A percentile compares a stretch with the other conserved stretches of the same genome.
Evolutionary conservation across 140 eudicot genomes (phyloP).

Genomic region (Stevia rebaudiana): DNA sequence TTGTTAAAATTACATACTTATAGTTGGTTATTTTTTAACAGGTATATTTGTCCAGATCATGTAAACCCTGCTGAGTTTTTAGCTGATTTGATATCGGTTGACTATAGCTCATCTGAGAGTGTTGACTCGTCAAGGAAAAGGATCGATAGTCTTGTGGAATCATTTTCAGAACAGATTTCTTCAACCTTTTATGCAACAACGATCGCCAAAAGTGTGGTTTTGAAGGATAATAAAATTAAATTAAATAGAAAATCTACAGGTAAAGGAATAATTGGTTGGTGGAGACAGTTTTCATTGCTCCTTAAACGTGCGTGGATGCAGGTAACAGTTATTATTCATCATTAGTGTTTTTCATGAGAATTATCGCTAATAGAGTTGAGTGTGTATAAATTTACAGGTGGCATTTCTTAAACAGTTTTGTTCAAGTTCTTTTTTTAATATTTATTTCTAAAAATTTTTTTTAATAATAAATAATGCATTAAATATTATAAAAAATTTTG

Average conservation of each 20-base stretch:
- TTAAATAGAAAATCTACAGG: constrained; percentile 29
- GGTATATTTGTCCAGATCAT: constrained; percentile 88
- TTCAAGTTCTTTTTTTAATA: no score
- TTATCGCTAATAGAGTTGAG: not conserved
- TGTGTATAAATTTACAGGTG: not conserved
- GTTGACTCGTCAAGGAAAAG: constrained; percentile 68
- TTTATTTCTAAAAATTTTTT: no score
- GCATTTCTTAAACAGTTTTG: not conserved
- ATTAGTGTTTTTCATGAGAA: constrained; percentile 10
- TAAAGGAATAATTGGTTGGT: constrained; percentile 65
- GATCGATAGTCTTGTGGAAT: constrained; percentile 82
- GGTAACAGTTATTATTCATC: constrained; percentile 33
- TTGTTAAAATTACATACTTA: constrained; percentile 20
- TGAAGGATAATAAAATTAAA: constrained; percentile 29
- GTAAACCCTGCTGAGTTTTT: constrained; percentile 95
- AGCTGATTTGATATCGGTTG: constrained; percentile 95
- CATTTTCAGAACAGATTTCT: constrained; percentile 63
- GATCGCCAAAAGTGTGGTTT: constrained; percentile 30
- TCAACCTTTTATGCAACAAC: constrained; percentile 61
- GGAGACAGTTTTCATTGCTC: constrained; percentile 82
- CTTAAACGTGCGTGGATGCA: constrained; percentile 99
- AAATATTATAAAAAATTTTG: not conserved
- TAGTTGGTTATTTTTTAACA: constrained; percentile 31
- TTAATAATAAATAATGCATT: not conserved
- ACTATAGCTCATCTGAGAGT: constrained; percentile 88